Evolutionary conservation across 495 filamentous ascomycete genomes (phyloP).

Genomic region (Neurospora terricola): DNA sequence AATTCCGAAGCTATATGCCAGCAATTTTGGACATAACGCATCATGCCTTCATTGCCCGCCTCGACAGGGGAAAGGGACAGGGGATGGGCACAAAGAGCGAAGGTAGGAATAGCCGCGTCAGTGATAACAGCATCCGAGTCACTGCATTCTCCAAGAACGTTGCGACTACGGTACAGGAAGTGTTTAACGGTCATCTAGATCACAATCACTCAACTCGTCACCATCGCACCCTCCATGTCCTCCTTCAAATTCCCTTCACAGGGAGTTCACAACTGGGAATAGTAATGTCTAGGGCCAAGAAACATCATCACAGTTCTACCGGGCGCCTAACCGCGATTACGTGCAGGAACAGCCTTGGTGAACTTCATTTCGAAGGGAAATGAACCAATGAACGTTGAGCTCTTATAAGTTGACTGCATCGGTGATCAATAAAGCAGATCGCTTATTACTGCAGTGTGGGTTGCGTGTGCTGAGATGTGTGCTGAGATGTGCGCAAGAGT

Average conservation of each 20-base stretch:
- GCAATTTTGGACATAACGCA: background rate
- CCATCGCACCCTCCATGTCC: background rate
- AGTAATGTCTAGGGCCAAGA: background rate
- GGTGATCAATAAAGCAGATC: background rate
- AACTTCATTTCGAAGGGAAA: background rate
- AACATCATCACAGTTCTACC: background rate
- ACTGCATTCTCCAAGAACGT: background rate
- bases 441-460: background rate
- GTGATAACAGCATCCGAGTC: background rate
- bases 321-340: constrained; percentile 11
- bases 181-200: background rate
- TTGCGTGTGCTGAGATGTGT: background rate
- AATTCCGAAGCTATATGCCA: background rate
- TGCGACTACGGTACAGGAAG: background rate
- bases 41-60: background rate
- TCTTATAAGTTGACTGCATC: background rate
- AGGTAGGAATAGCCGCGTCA: background rate
- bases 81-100: background rate
- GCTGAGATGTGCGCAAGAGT: background rate
- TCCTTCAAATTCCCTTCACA: background rate
- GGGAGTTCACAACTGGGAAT: background rate
- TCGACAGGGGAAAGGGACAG: background rate
- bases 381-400: background rate
- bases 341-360: background rate
- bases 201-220: background rate